Evolutionary conservation across 2,329 filamentous ascomycete genomes (phyloP).

Genomic region (Colletotrichum melonis): DNA sequence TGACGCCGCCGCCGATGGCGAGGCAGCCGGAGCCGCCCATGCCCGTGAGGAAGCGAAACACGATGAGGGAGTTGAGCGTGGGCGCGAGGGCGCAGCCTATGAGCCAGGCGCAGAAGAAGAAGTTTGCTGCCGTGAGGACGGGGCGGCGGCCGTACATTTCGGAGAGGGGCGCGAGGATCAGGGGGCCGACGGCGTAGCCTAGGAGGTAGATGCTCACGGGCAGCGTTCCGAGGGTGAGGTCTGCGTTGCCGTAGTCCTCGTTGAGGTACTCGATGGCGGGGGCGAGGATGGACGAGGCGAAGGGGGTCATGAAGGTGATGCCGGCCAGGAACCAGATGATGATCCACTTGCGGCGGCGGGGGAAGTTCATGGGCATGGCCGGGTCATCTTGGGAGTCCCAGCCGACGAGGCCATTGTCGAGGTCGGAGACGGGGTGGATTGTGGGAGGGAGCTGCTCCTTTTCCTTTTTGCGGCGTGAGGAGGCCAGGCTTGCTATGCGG

Average conservation of each 20-base stretch:
- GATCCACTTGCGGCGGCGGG: constrained; percentile 66
- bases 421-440: constrained; percentile 60
- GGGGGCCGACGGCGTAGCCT: constrained; percentile 68
- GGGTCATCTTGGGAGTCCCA: constrained; percentile 71
- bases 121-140: constrained; percentile 67
- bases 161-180: constrained; percentile 67
- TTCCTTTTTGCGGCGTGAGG: constrained; percentile 38
- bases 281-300: constrained; percentile 71
- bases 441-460: constrained; percentile 47
- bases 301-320: constrained; percentile 74
- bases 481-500: constrained; percentile 39
- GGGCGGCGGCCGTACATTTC: constrained; percentile 73
- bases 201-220: constrained; percentile 72
- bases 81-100: constrained; percentile 73
- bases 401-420: constrained; percentile 65
- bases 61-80: constrained; percentile 63
- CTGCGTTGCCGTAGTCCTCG: constrained; percentile 56
- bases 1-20: constrained; percentile 66
- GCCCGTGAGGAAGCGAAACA: constrained; percentile 70
- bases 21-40: constrained; percentile 66
- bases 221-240: constrained; percentile 58
- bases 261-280: constrained; percentile 58
- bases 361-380: constrained; percentile 69
- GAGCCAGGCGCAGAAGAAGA: constrained; percentile 71
- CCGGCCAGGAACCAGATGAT: constrained; percentile 65